Conservation (phyloP, 163 green algal genomes). For the Scenedesmus sp. region DNA sequence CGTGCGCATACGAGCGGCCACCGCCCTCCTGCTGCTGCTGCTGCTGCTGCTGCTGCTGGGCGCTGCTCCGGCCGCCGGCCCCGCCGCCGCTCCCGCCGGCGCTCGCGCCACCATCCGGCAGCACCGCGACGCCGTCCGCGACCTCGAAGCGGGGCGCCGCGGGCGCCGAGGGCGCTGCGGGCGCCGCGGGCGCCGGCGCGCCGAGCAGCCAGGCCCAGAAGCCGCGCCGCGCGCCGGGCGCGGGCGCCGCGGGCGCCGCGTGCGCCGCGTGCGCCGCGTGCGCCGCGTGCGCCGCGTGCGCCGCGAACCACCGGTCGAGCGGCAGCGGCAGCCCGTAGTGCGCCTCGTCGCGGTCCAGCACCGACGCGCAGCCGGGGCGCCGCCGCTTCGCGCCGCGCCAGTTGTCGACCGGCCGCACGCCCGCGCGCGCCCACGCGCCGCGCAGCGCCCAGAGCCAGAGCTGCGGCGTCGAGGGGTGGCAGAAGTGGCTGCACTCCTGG, state of each 20-base stretch:
- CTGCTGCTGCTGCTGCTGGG: neutral
- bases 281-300: neutral
- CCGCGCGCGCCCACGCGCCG: neutral
- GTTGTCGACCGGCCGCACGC: neutral
- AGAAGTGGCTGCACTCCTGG: constrained; percentile 47
- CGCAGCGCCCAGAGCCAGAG: constrained; percentile 34
- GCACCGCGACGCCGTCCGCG: neutral
- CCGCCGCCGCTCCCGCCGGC: neutral
- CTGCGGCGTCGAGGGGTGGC: constrained; percentile 35
- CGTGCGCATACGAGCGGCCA: too few species aligned
- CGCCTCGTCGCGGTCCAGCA: constrained; percentile 22
- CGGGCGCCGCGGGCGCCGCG: neutral
- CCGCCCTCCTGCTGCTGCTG: neutral
- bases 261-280: neutral
- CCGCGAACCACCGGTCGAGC: neutral
- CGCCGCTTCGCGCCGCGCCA: neutral
- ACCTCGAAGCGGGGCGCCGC: too few species aligned
- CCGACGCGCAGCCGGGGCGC: constrained; percentile 4
- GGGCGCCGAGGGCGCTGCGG: too few species aligned
- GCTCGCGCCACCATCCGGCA: neutral
- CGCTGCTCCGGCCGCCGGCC: neutral
- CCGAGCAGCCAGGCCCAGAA: constrained; percentile 24
- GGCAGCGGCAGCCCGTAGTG: constrained; percentile 10
- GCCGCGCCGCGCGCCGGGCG: neutral
- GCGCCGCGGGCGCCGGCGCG: neutral